phyloP scores from a whole-genome alignment of 202 grass and related monocot genomes.

The Bolboschoenoplectus hybrid region DNA sequence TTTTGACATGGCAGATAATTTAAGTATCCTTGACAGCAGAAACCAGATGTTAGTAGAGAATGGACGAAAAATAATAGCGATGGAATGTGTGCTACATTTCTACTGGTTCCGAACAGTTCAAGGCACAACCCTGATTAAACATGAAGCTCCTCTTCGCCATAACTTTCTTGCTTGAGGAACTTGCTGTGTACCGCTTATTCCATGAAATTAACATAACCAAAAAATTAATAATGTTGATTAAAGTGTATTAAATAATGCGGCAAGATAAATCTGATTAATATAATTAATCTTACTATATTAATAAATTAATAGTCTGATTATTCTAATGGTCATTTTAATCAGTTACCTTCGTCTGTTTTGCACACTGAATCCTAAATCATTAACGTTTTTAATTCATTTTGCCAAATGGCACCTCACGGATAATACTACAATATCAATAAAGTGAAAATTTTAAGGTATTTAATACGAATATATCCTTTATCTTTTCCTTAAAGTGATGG shows the following conservation, averaged over 20 bases:
- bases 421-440: background rate
- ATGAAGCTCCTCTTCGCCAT: no score
- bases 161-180: background rate
- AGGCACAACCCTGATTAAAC: background rate
- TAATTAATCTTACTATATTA: no score
- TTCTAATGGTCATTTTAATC: background rate
- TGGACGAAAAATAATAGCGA: background rate
- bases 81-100: background rate
- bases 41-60: background rate
- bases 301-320: background rate
- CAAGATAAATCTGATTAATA: no score
- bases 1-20: background rate
- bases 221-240: no score
- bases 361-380: background rate
- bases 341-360: background rate
- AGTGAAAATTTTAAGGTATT: no score
- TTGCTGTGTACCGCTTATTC: background rate
- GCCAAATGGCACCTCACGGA: background rate
- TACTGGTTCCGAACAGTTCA: background rate
- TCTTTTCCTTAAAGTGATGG: no score
- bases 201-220: background rate
- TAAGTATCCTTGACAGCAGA: background rate
- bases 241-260: no score
- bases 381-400: background rate
- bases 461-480: no score